Percentiles rank a stretch among this genome's conserved stretches.
Conservation (phyloP, 2,329 filamentous ascomycete genomes). For the Purpureocillium lavendulum region DNA sequence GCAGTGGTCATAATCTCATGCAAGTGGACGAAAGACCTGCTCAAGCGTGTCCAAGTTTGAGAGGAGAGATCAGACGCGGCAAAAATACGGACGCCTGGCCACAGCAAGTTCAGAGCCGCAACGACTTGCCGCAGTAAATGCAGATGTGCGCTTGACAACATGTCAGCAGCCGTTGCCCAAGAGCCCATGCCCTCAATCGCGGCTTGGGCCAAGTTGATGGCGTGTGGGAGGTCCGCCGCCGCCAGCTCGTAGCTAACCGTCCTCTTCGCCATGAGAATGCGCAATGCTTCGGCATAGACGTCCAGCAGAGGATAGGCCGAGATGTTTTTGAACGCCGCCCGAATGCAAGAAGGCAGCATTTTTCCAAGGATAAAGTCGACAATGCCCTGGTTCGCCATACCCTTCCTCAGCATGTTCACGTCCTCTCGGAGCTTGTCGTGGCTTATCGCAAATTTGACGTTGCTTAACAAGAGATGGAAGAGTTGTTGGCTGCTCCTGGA, state of each 20-base stretch:
- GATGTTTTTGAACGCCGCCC: constrained; percentile 22
- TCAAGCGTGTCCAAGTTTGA: constrained; percentile 11
- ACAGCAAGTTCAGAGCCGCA: constrained; percentile 19
- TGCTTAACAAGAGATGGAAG: constrained; percentile 50
- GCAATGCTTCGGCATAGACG: constrained; percentile 38
- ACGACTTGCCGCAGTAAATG: constrained; percentile 20
- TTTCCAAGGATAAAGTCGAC: constrained; percentile 38
- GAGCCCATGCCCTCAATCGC: constrained; percentile 19
- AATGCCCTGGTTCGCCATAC: constrained; percentile 38
- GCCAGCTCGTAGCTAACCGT: constrained; percentile 28
- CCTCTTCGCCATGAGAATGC: constrained; percentile 22
- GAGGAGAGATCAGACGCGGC: constrained; percentile 7
- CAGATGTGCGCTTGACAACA: constrained; percentile 14
- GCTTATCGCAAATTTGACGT: constrained; percentile 45
- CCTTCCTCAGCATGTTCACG: constrained; percentile 33
- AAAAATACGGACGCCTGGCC: constrained; percentile 17
- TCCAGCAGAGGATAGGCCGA: constrained; percentile 40
- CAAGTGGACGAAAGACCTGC: constrained; percentile 8
- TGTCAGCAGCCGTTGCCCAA: constrained; percentile 8
- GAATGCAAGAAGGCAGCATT: constrained; percentile 47
- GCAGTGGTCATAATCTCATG: constrained; percentile 11
- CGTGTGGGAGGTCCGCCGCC: constrained; percentile 20
- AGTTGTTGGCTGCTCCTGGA: constrained; percentile 36
- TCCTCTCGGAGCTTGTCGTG: constrained; percentile 40
- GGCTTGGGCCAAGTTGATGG: constrained; percentile 23